Conservation (phyloP, 768 basidiomycete species). For the Clitopilus hobsonii region DNA sequence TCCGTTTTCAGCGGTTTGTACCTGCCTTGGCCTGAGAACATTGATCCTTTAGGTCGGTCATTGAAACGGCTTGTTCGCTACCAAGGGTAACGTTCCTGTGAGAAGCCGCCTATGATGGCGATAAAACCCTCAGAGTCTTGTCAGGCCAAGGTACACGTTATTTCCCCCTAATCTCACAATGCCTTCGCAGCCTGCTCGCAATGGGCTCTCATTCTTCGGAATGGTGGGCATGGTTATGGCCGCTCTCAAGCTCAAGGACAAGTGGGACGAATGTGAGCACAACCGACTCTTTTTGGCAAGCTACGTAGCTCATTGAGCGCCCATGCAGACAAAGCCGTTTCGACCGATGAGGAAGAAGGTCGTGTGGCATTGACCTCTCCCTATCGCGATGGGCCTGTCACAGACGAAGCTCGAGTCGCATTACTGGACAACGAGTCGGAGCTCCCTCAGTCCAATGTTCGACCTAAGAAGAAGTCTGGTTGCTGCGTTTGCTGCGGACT, state of each 20-base stretch:
- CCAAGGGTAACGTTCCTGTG: not conserved
- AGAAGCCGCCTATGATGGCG: not conserved
- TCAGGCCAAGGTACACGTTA: not conserved
- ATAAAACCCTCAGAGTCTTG: not conserved
- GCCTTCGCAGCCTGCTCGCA: constrained; percentile 8
- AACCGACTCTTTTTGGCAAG: not conserved
- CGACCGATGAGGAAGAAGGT: constrained; percentile 37
- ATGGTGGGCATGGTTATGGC: constrained; percentile 40
- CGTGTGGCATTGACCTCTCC: constrained; percentile 18
- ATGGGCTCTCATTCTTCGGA: constrained; percentile 31
- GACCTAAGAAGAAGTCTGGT: constrained; percentile 25
- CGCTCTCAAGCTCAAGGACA: constrained; percentile 42
- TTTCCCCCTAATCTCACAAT: constrained; percentile 8
- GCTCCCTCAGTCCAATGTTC: constrained; percentile 16
- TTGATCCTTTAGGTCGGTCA: not conserved
- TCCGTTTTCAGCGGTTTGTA: not conserved
- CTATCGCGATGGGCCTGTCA: constrained; percentile 15
- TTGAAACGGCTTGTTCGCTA: not conserved
- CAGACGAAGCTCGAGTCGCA: constrained; percentile 25
- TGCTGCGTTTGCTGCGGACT: constrained; percentile 47
- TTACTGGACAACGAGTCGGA: constrained; percentile 27
- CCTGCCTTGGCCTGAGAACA: not conserved
- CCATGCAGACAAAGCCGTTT: constrained; percentile 34
- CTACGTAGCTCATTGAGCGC: not conserved
- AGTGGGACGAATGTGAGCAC: constrained; percentile 40